Percentiles rank a stretch among this genome's conserved stretches.
phyloP scores from a whole-genome alignment of 176 grass and related monocot species.

The Paspalum vaginatum region DNA sequence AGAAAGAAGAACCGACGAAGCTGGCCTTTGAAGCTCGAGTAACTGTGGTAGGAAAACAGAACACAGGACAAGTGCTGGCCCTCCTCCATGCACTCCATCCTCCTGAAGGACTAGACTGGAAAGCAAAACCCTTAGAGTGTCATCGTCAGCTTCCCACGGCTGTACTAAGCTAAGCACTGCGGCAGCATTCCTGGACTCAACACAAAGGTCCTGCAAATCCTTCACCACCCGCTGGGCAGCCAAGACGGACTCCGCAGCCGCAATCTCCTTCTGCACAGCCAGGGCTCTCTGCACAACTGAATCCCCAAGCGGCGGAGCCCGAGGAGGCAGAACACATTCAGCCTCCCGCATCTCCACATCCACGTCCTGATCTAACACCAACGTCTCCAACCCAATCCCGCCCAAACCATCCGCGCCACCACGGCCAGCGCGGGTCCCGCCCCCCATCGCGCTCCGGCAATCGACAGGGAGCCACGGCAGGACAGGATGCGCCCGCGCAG shows the following conservation, averaged over 20 bases:
- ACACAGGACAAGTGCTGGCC: slow-evolving; percentile 59
- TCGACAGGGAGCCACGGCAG: slow-evolving; percentile 73
- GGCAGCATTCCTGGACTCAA: slow-evolving; percentile 53
- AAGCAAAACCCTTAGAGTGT: slow-evolving; percentile 53
- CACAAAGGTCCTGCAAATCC: slow-evolving; percentile 60
- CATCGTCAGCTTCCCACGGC: slow-evolving; percentile 79
- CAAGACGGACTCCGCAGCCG: slow-evolving; percentile 40
- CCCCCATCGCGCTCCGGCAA: slow-evolving; percentile 3
- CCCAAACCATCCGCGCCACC: neutral
- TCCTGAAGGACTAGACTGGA: slow-evolving; percentile 49
- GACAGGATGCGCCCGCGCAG: slow-evolving; percentile 24
- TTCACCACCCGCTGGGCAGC: slow-evolving; percentile 44
- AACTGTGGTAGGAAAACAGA: slow-evolving; percentile 75
- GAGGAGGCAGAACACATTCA: neutral
- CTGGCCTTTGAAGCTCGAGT: slow-evolving; percentile 54
- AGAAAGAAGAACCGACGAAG: slow-evolving; percentile 67
- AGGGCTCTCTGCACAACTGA: slow-evolving; percentile 14
- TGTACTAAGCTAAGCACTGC: slow-evolving; percentile 59
- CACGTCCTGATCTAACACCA: slow-evolving; percentile 34
- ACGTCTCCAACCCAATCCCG: neutral
- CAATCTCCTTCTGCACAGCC: slow-evolving; percentile 51
- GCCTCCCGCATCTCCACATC: slow-evolving; percentile 37
- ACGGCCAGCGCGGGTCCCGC: neutral
- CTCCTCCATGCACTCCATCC: slow-evolving; percentile 24
- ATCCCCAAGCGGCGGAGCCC: slow-evolving; percentile 34